Base-by-base conservation (phyloP, 768 basidiomycete species). In the Lentinus tigrinus region DNA sequence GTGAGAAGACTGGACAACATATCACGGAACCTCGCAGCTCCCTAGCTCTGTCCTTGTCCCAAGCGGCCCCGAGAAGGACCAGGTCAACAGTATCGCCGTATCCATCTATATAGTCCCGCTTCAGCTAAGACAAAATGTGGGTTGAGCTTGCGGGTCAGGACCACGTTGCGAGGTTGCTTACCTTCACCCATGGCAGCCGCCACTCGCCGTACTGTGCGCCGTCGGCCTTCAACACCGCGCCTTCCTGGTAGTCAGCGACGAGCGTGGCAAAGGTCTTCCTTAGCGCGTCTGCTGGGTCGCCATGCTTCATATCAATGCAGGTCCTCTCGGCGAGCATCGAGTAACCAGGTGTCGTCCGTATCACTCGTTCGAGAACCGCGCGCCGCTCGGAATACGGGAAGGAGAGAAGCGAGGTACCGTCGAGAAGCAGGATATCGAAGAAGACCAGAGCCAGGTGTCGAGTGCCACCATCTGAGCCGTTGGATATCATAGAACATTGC, bases 51-150 rank as follows among this genome's bases (percentile, higher is more conserved):
- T 87, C 81, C 66, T 85, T 87, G 54, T 92, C 89, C 91, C 92
- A 95, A 0, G 80, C 74, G 19, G 85, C 92, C 1, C 84, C 95
- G 19, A 96, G 73, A 34, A 96, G 67, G 3, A 85, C 85, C 56
- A 96, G 78, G 69, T 95, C 92, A 16, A 95, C 63, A 4, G 83
- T 80, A 70, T 98, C 95, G 0, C 93, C 92, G 44, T 88, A 80
- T 4, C 88, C 88, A 1, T 85, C 85, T 38, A 98, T 92, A 61
- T 96, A 96, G 69, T 98, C 95, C 67, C 81, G 85, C 76, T 94
- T 93, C 48, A 93, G 66, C 80, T 82, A 47, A 47, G 19, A 19
- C 37, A 14, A 27, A 19, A 31, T 8, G 9, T n/a, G n/a, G n/a
- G n/a, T n/a, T n/a, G n/a, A n/a, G n/a, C n/a, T n/a, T n/a, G n/a